Evolutionary conservation across 75 land plant genomes (phyloP), one percentile per base, ranked within the genome.

Genomic region (Sequoia sempervirens): DNA sequence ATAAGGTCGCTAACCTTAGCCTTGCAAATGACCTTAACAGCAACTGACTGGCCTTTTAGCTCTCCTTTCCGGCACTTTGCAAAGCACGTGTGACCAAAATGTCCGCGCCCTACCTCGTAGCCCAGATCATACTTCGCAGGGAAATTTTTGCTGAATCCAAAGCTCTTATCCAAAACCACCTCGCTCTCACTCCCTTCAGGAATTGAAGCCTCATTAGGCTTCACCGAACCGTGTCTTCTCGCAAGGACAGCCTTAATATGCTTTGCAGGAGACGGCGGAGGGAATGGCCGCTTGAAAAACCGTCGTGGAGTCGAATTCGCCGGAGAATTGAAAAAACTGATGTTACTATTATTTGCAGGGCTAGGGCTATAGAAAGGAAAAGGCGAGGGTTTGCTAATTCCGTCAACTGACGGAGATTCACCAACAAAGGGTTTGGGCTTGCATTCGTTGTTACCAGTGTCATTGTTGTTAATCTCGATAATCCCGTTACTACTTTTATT

Each of bases 261-360:
- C 88, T 94, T 95, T 40, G 96, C 96, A 40, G 96, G 96, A 34
- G 96, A 95, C 23, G 92, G 96, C n/a, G 96, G 96, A 28, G 93
- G 93, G 73, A 93, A 93, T 79, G 95, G 92, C 82, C 87, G 34
- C 86, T 58, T 89, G 37, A 95, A 93, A 61, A 93, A 83, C 41
- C 97, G 80, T 81, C 83, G 80, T 30, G 97, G 96, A 20, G 97
- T 95, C 34, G 86, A 84, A 86, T 80, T 86, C 0, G 95, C 89
- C 11, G 97, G 94, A 10, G 95, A 91, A 86, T 86, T 88, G 37
- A 81, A 82, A 83, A 90, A 93, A 47, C 86, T 74, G 38, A 82
- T 82, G 75, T 86, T 91, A 47, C 85, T 54, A 53, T 84, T 82
- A 68, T 87, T 91, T 11, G 91, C 92, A 8, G 94, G 94, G 81